A percentile compares a stretch with the other conserved stretches of the same genome.
Evolutionary conservation across 805 yeast species (phyloP).

Genomic region (Blastobotrys mokoenaii): DNA sequence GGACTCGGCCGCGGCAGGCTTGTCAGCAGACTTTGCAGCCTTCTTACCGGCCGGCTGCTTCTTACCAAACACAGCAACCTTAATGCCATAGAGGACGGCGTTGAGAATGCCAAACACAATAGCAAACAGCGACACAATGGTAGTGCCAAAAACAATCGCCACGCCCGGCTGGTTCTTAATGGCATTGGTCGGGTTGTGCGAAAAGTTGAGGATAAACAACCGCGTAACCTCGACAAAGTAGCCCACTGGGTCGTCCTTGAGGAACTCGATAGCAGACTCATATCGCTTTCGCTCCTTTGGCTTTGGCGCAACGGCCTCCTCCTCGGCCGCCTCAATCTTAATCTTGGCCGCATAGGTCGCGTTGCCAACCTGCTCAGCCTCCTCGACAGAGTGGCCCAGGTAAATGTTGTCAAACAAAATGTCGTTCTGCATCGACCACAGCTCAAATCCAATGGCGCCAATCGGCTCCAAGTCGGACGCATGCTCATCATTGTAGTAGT

Average conservation of each 20-base stretch:
- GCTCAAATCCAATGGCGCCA: constrained; percentile 79
- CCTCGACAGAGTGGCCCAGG: constrained; percentile 72
- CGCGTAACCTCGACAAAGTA: constrained; percentile 22
- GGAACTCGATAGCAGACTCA: constrained; percentile 21
- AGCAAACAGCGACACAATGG: constrained; percentile 18
- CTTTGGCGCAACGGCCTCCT: constrained; percentile 21
- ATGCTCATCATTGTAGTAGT: constrained; percentile 46
- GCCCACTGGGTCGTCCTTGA: constrained; percentile 28
- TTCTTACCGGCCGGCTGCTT: constrained; percentile 3
- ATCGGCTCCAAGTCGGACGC: constrained; percentile 60
- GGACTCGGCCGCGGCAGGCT: background rate
- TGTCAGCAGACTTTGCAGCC: constrained; percentile 4
- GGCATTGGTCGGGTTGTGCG: constrained; percentile 26
- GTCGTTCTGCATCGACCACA: constrained; percentile 78
- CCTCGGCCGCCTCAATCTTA: constrained; percentile 25
- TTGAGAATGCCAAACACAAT: constrained; percentile 22
- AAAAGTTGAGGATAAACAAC: constrained; percentile 25
- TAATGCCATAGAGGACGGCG: constrained; percentile 12
- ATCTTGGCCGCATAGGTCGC: constrained; percentile 46
- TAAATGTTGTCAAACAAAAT: constrained; percentile 77
- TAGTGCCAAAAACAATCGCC: constrained; percentile 23
- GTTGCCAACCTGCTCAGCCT: constrained; percentile 81
- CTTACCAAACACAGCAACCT: background rate
- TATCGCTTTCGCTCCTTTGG: constrained; percentile 14
- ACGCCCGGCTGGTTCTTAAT: constrained; percentile 30